Percentiles rank a stretch among this genome's conserved stretches.
Evolutionary conservation across 192 early-diverging fungal genomes (phyloP).

Genomic region (Podochytrium sp.): DNA sequence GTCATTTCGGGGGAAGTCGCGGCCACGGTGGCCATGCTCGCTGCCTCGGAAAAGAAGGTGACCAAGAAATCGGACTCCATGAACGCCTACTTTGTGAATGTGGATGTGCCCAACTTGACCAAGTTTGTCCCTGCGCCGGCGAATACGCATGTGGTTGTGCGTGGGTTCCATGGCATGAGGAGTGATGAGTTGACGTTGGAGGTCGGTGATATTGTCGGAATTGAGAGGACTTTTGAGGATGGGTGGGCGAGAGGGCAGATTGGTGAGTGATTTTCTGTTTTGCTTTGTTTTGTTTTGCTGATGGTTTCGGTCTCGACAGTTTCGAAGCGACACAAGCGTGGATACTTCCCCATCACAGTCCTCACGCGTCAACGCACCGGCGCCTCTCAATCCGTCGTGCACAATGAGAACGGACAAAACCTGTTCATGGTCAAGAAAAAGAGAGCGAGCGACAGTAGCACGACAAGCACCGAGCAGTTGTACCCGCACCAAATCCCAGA

Average conservation of each 20-base stretch:
- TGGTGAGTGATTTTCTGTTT: conserved; percentile 12
- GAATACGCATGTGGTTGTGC: conserved; percentile 53
- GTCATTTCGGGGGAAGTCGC: conserved; percentile 38
- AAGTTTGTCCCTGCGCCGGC: conserved; percentile 51
- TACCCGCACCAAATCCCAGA: conserved; percentile 30
- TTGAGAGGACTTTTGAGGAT: conserved; percentile 55
- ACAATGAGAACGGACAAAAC: conserved; percentile 7
- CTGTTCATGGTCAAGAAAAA: conserved; percentile 24
- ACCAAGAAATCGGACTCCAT: background rate
- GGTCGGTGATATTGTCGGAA: conserved; percentile 58
- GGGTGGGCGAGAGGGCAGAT: conserved; percentile 59
- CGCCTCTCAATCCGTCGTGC: conserved; percentile 50
- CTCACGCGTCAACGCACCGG: conserved; percentile 52
- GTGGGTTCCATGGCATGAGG: conserved; percentile 36
- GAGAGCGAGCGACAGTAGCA: background rate
- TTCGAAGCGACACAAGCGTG: conserved; percentile 53
- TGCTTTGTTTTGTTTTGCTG: background rate
- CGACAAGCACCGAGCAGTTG: conserved; percentile 15
- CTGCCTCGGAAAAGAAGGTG: conserved; percentile 2
- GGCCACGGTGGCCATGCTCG: conserved; percentile 31
- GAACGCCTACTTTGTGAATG: conserved; percentile 34
- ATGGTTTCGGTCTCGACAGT: conserved; percentile 34
- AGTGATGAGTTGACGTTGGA: conserved; percentile 54
- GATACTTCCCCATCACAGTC: conserved; percentile 53
- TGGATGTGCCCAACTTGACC: conserved; percentile 47